These are phyloP conservation scores for Calonectria henricotiae DNA, from an alignment of 2,329 filamentous ascomycete species.

Conservation along the genomic window DNA sequence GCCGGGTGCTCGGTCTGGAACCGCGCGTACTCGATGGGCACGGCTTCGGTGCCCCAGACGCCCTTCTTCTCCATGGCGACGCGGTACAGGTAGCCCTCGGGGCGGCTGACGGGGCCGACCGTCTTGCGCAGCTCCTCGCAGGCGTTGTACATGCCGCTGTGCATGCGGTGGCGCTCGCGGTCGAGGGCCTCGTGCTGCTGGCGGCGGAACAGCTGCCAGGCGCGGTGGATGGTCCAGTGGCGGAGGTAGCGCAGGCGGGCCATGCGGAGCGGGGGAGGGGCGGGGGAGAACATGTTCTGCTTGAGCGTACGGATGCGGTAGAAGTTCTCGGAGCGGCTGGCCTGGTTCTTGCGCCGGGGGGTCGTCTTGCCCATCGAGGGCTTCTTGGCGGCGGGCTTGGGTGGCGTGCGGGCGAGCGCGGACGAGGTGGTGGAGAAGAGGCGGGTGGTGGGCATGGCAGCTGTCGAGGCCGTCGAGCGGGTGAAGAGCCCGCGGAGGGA, in stretches of 20 bases:
- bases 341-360: conserved; percentile 51
- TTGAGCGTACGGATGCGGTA: conserved; percentile 64
- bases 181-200: conserved; percentile 77
- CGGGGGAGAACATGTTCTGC: conserved; percentile 67
- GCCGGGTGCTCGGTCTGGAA: conserved; percentile 88
- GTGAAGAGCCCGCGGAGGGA: conserved; percentile 55
- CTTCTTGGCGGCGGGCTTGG: conserved; percentile 50
- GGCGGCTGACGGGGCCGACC: conserved; percentile 70
- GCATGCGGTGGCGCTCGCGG: conserved; percentile 82
- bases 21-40: conserved; percentile 94
- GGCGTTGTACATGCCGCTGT: conserved; percentile 86
- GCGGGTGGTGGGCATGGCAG: conserved; percentile 43
- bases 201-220: conserved; percentile 87
- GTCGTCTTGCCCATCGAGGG: conserved; percentile 47
- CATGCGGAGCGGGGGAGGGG: conserved; percentile 84
- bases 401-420: conserved; percentile 53
- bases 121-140: conserved; percentile 85
- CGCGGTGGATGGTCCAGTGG: conserved; percentile 99
- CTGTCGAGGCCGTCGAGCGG: conserved; percentile 40
- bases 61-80: conserved; percentile 94
- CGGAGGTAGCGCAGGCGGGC: conserved; percentile 89
- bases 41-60: conserved; percentile 78
- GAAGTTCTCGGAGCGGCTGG: conserved; percentile 59
- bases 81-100: conserved; percentile 84
- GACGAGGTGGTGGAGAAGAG: conserved; percentile 56